Evolutionary conservation across 1,139 yeast genomes (phyloP), one percentile per base, ranked within the genome.

Genomic region (Nakaseomyces nivariensis): DNA sequence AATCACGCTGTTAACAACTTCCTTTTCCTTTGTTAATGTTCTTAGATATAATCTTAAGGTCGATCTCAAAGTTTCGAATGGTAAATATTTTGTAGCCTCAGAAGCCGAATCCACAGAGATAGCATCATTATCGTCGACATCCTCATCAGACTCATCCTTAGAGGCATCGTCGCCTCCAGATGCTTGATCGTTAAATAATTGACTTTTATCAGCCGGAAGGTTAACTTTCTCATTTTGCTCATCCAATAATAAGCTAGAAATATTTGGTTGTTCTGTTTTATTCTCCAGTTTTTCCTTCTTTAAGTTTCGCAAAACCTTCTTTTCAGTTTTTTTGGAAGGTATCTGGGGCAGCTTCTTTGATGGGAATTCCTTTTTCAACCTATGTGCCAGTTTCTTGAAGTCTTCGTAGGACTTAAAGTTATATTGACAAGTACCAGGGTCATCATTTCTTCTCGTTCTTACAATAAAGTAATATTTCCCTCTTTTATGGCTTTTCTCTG

Each of bases 1-100:
- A 3, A 74, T 69, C 1, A 70, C 67, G 38, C 82, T 77, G 51
- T 76, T 73, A 1, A 79, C 72, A 0, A 87, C 73, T 48, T 81
- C 85, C 1, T 79, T 73, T 46, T 77, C 76, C 34, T 74, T 70
- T 4, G 78, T 60, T 22, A 89, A 67, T 4, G 74, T 66, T 41
- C 75, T 71, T 49, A 90, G 60, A 61, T 85, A 90, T 0, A 90
- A 87, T 49, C 97, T 72, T 41, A 90, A 68, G 0, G 94, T 78
- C 22, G 88, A 73, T 44, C 97, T 71, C 56, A 87, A 75, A 56
- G 80, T 81, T 63, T 90, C 97, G 25, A 84, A 71, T 1, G 76
- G 74, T 5, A 79, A 63, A 32, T 59, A 63, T 40, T 47, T 54
- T 34, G 55, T 52, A 3, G 52, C 33, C 25, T 59, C 63, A 29